Evolutionary conservation across 169 alveolate genomes (phyloP).

Genomic region (Babesia caballi): DNA sequence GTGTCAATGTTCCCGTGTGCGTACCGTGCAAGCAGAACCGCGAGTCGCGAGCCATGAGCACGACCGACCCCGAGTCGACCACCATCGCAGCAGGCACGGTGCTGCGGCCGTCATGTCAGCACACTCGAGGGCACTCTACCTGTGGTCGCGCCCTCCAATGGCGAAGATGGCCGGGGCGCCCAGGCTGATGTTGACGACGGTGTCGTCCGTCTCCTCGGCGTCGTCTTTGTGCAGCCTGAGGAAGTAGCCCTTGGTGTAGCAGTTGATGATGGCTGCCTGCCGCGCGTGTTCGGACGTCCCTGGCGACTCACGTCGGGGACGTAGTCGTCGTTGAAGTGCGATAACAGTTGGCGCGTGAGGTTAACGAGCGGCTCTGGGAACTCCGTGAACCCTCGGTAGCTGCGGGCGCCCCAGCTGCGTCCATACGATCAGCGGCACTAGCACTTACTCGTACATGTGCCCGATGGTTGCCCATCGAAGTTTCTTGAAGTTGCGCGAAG

Average conservation of each 20-base stretch:
- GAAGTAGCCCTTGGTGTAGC: conserved; percentile 52
- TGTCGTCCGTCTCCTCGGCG: conserved; percentile 65
- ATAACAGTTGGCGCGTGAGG: conserved; percentile 7
- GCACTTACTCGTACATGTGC: conserved; percentile 55
- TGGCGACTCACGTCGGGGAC: conserved; percentile 45
- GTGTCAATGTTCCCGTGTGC: neutral
- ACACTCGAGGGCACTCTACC: neutral
- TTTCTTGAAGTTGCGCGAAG: conserved; percentile 25
- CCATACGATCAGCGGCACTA: neutral
- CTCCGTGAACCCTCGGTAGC: conserved; percentile 37
- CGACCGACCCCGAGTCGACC: conserved; percentile 60
- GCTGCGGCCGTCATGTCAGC: neutral
- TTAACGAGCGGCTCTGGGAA: conserved; percentile 35
- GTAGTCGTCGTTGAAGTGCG: conserved; percentile 24
- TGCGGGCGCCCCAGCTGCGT: conserved; percentile 47
- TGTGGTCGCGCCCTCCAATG: conserved; percentile 48
- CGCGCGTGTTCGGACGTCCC: neutral
- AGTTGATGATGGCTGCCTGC: conserved; percentile 66
- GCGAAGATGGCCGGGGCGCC: conserved; percentile 66
- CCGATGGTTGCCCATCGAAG: conserved; percentile 64
- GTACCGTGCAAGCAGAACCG: conserved; percentile 63
- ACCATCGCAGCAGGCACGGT: conserved; percentile 52
- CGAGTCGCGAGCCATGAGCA: conserved; percentile 47
- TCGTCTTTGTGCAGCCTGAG: conserved; percentile 64
- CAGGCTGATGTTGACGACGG: conserved; percentile 59